phyloP scores from a whole-genome alignment of 2,329 filamentous ascomycete genomes.

The Alternaria longipes region DNA sequence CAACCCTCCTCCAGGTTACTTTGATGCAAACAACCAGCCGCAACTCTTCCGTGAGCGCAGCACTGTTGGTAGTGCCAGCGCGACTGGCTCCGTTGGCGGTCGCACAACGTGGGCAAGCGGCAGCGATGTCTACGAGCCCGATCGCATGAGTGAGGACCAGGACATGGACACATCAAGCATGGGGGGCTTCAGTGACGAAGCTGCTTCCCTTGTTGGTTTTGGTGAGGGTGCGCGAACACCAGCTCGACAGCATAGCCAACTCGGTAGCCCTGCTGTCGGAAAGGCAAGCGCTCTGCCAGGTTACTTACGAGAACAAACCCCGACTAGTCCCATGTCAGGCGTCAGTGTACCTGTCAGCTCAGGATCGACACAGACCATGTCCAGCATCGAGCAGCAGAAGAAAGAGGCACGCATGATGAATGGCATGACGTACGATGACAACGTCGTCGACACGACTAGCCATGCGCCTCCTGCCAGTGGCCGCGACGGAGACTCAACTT shows the following conservation, averaged over 20 bases:
- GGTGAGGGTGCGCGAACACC: constrained; percentile 81
- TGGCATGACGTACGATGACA: constrained; percentile 57
- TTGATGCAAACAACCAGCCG: constrained; percentile 76
- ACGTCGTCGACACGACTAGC: constrained; percentile 53
- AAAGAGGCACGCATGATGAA: constrained; percentile 56
- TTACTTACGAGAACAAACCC: constrained; percentile 45
- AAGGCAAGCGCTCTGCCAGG: constrained; percentile 49
- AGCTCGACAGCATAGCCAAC: constrained; percentile 68
- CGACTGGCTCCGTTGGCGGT: constrained; percentile 79
- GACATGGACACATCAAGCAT: constrained; percentile 69
- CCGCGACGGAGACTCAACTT: constrained; percentile 60
- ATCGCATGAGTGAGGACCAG: constrained; percentile 74
- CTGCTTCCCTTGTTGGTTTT: constrained; percentile 86
- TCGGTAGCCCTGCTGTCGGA: constrained; percentile 78
- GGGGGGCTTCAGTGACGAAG: constrained; percentile 86
- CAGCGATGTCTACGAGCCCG: constrained; percentile 69
- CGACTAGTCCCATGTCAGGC: constrained; percentile 45
- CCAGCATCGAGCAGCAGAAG: constrained; percentile 47
- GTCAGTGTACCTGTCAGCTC: constrained; percentile 35
- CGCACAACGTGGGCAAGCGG: constrained; percentile 74
- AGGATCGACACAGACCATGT: constrained; percentile 41
- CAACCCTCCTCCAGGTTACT: constrained; percentile 69
- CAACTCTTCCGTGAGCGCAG: constrained; percentile 76
- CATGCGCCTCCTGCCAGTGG: constrained; percentile 43
- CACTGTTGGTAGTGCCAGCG: constrained; percentile 90